Conservation (phyloP, 306 rosid species). For the Phaseolus lunatus region DNA sequence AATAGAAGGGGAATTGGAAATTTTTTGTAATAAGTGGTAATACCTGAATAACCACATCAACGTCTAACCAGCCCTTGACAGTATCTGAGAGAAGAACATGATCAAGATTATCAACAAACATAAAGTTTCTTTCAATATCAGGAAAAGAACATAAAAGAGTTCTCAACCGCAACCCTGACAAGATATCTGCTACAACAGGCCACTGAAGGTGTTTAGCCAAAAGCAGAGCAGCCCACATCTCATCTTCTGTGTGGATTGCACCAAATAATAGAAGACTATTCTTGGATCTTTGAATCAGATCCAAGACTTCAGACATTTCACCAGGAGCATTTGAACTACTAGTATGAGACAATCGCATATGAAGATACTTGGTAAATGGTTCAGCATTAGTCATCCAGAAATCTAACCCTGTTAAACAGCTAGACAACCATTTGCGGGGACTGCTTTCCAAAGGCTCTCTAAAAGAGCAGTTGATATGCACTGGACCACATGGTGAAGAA, state of each 20-base stretch:
- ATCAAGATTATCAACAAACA: constrained; percentile 91
- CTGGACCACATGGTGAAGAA: constrained; percentile 86
- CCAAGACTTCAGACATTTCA: constrained; percentile 64
- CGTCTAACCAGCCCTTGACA: constrained; percentile 63
- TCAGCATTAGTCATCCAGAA: constrained; percentile 75
- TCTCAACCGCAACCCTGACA: constrained; percentile 91
- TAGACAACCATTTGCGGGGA: constrained; percentile 70
- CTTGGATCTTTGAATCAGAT: constrained; percentile 58
- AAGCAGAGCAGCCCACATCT: constrained; percentile 92
- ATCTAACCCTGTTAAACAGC: constrained; percentile 79
- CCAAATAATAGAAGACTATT: constrained; percentile 81
- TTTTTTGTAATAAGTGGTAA: constrained; percentile 8
- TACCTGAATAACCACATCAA: constrained; percentile 92
- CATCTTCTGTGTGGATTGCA: constrained; percentile 84
- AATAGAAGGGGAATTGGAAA: constrained; percentile 14
- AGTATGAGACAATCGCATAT: constrained; percentile 50
- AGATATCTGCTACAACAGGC: constrained; percentile 92
- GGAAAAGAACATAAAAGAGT: constrained; percentile 69
- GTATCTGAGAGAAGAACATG: constrained; percentile 81
- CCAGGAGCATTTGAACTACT: constrained; percentile 50
- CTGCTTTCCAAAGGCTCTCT: constrained; percentile 91
- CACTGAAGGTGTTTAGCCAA: constrained; percentile 87
- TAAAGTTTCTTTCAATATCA: constrained; percentile 62
- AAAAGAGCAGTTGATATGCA: constrained; percentile 89
- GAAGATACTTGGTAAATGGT: constrained; percentile 88